Evolutionary conservation across 2,329 filamentous ascomycete genomes (phyloP).

Genomic region (Talaromyces sp.): DNA sequence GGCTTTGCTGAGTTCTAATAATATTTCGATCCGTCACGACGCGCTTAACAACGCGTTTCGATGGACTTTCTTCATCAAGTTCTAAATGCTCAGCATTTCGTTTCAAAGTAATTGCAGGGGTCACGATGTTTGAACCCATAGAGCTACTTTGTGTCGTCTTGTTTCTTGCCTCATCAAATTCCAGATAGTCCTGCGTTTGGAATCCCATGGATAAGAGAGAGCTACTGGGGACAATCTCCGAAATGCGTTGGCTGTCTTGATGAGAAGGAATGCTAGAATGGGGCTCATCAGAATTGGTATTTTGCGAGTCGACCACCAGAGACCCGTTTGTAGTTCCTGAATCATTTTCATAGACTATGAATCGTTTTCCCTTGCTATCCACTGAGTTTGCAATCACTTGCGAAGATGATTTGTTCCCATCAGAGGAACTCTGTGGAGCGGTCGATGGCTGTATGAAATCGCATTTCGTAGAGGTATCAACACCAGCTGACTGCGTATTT

Average conservation of each 20-base stretch:
- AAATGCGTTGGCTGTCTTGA: constrained; percentile 5
- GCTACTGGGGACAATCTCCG: constrained; percentile 8
- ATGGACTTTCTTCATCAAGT: constrained; percentile 1
- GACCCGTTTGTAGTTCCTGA: background rate
- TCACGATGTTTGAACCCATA: background rate
- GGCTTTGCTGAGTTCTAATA: background rate
- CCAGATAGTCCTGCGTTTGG: constrained; percentile 4
- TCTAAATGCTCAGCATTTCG: constrained; percentile 1
- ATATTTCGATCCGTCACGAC: background rate
- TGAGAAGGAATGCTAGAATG: constrained; percentile 7
- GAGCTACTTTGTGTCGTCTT: background rate
- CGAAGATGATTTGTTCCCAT: constrained; percentile 25
- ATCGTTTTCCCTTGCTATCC: constrained; percentile 15
- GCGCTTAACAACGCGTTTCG: background rate
- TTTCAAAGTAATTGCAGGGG: background rate
- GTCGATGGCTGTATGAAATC: background rate
- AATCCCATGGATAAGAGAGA: constrained; percentile 1
- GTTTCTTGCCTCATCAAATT: background rate
- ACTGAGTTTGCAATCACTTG: constrained; percentile 31
- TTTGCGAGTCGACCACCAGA: constrained; percentile 6
- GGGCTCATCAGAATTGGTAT: background rate
- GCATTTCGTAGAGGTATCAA: constrained; percentile 7
- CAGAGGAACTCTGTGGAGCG: constrained; percentile 16
- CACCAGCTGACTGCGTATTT: constrained; percentile 22
- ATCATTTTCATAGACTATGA: background rate